Evolutionary conservation across 306 rosid species (phyloP).

Genomic region (Crotalaria pallida): DNA sequence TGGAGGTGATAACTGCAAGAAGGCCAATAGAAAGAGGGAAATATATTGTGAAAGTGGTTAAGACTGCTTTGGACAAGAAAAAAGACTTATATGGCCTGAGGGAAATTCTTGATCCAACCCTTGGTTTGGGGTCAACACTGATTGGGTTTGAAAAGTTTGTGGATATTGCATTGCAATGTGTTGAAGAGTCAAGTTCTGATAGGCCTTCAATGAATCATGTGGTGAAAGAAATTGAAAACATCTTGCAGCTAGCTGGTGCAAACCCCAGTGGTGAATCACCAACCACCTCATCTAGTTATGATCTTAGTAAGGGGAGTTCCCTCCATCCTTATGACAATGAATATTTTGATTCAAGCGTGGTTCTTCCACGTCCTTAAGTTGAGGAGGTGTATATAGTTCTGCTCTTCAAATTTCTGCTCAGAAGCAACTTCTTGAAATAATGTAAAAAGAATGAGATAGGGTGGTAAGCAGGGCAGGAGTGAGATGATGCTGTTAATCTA

Average conservation of each 20-base stretch:
- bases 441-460: too few species aligned
- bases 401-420: too few species aligned
- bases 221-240: slow-evolving; percentile 58
- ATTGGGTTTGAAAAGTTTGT: slow-evolving; percentile 51
- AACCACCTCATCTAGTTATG: slow-evolving; percentile 41
- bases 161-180: slow-evolving; percentile 55
- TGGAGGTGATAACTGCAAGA: slow-evolving; percentile 63
- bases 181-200: slow-evolving; percentile 36
- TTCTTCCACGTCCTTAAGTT: slow-evolving; percentile 21
- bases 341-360: slow-evolving; percentile 31
- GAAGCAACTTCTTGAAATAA: too few species aligned
- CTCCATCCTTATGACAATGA: slow-evolving; percentile 39
- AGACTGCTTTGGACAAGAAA: slow-evolving; percentile 33
- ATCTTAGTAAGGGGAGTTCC: slow-evolving; percentile 7
- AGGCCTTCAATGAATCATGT: slow-evolving; percentile 68
- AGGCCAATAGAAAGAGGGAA: slow-evolving; percentile 61
- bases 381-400: too few species aligned
- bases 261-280: slow-evolving; percentile 43
- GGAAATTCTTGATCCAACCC: slow-evolving; percentile 43
- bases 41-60: slow-evolving; percentile 59
- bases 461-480: too few species aligned
- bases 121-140: slow-evolving; percentile 25
- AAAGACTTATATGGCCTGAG: slow-evolving; percentile 31
- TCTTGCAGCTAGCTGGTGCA: slow-evolving; percentile 44
- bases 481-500: too few species aligned